Percentiles rank a stretch among this genome's conserved stretches.
phyloP scores from a whole-genome alignment of 73 alveolate species.

The Paramecium sexaurelia region DNA sequence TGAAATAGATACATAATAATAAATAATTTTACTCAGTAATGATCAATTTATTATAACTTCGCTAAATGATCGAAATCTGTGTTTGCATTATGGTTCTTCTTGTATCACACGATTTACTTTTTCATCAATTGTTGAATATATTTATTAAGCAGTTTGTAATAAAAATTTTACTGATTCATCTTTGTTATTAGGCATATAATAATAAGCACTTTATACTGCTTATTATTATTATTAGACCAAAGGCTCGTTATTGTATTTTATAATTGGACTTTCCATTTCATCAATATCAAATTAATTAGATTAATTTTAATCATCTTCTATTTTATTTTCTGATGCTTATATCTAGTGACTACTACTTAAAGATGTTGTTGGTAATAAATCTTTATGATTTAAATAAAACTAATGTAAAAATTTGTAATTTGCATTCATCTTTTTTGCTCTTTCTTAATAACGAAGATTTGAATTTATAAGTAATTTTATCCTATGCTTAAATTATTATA shows the following conservation, averaged over 20 bases:
- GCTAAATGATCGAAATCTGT: conserved; percentile 33
- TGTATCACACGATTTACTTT: neutral
- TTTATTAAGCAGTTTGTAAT: conserved; percentile 31
- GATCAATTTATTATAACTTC: conserved; percentile 14
- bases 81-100: neutral
- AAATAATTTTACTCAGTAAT: neutral
- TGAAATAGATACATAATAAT: conserved; percentile 29
- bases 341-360: neutral
- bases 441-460: conserved; percentile 25
- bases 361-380: neutral
- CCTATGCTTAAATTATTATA: neutral
- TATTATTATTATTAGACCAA: neutral
- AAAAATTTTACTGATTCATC: neutral
- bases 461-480: conserved; percentile 8
- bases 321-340: neutral
- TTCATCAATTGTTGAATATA: conserved; percentile 21
- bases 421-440: neutral
- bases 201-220: neutral
- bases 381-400: conserved; percentile 20
- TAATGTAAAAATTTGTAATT: neutral
- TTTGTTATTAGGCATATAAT: neutral
- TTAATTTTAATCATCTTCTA: neutral
- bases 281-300: conserved; percentile 2
- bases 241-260: neutral
- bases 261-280: conserved; percentile 14